Base-by-base conservation (phyloP, 2,329 filamentous ascomycete genomes). In the Phyllosticta citribraziliensis region DNA sequence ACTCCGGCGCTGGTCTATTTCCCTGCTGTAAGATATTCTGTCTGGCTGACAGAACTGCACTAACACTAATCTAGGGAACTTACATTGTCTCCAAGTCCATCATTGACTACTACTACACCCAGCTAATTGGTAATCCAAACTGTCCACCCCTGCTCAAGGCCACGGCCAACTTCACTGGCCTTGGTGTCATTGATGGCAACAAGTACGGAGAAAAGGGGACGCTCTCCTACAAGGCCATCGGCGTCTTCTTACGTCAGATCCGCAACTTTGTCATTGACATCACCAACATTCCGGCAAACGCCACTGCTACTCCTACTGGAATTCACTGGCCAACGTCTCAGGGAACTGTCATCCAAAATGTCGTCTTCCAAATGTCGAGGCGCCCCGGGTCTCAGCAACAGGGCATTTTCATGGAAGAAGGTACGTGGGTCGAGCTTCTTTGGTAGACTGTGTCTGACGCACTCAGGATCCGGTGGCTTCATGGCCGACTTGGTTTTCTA, bases 201-300 rank as follows among this genome's bases (percentile, higher is more conserved):
- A 84, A 70, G 54, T 74, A 74, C 69, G 77, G 65, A 63, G 63
- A 54, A 72, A 67, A 66, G 58, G 72, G 68, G 62, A n/a, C n/a
- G n/a, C 68, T 72, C 64, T 76, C 75, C 64, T 79, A 73, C 68
- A 70, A 72, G 10, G 74, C 82, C 2, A 83, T 83, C 40, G 85
- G 83, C 65, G 82, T 86, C 10, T 89, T 89, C 72, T 85, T 79
- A 68, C 78, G 85, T 53, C 82, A 85, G 65, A 79, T 88, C 62
- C 78, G 84, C 9, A 89, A 89, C 67, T 78, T 89, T 56, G 75
- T 85, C 60, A 76, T 89, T 50, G 86, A 89, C 67, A 75, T 79
- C 47, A 84, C 80, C 1, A 70, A 72, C 1, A 76, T 84, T 0
- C 75, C 79, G 24, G 70, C 79, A 0, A 66, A 72, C n/a, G 76